These are phyloP conservation scores for Leccinum imitatum DNA, from an alignment of 768 basidiomycete species.

Conservation along the genomic window DNA sequence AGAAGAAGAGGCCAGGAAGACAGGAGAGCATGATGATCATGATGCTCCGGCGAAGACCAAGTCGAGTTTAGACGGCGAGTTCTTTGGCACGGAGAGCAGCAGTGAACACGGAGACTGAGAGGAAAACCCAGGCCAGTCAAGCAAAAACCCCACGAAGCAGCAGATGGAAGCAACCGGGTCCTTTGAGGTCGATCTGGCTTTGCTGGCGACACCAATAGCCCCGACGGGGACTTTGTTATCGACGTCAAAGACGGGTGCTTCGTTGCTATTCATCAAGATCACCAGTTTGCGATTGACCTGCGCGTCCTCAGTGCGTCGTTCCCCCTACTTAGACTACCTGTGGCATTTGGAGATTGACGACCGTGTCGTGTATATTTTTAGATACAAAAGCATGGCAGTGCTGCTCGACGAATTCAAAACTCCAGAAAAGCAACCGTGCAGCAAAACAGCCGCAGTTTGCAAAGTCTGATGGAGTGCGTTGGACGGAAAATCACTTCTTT, in stretches of 20 bases:
- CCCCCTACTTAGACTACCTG: background rate
- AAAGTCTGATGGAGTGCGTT: slow-evolving; percentile 71
- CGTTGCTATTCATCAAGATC: slow-evolving; percentile 82
- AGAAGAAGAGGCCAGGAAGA: slow-evolving; percentile 59
- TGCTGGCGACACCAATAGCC: slow-evolving; percentile 60
- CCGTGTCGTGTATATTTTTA: slow-evolving; percentile 29
- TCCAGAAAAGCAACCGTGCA: slow-evolving; percentile 41
- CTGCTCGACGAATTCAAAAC: slow-evolving; percentile 82
- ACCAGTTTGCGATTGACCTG: slow-evolving; percentile 92
- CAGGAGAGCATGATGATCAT: slow-evolving; percentile 23
- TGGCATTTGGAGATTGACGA: background rate
- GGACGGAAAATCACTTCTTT: slow-evolving; percentile 67
- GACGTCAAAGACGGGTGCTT: slow-evolving; percentile 89
- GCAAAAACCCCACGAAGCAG: slow-evolving; percentile 24
- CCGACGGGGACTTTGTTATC: slow-evolving; percentile 65
- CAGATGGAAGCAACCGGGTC: slow-evolving; percentile 17
- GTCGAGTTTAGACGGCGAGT: slow-evolving; percentile 57
- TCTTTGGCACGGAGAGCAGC: slow-evolving; percentile 57
- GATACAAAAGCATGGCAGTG: slow-evolving; percentile 84
- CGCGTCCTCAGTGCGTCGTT: slow-evolving; percentile 80
- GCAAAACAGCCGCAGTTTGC: too few relatives aligned
- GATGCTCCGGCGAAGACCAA: slow-evolving; percentile 15
- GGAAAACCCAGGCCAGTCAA: slow-evolving; percentile 16
- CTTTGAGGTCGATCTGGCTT: slow-evolving; percentile 57
- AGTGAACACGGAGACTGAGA: slow-evolving; percentile 30